Percentiles rank a stretch among this genome's conserved stretches.
Conservation (phyloP, 129 eudicot genomes). For the Tanacetum coccineum region DNA sequence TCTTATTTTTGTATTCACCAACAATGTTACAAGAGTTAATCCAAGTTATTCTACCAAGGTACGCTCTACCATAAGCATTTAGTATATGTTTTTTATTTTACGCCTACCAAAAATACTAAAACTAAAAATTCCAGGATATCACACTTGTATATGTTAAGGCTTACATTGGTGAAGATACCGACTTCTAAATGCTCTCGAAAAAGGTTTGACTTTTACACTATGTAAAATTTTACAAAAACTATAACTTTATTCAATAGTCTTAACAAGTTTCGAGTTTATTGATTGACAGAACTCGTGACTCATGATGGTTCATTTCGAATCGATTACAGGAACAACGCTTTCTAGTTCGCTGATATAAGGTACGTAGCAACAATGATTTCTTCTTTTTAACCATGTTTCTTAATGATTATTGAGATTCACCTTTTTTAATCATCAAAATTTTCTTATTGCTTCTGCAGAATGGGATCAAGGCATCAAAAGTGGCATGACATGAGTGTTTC, state of each 20-base stretch:
- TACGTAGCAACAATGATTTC: slow-evolving; percentile 21
- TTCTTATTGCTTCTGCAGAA: slow-evolving; percentile 29
- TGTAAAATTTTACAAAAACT: neutral
- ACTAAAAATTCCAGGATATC: neutral
- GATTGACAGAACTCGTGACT: slow-evolving; percentile 19
- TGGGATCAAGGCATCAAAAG: slow-evolving; percentile 34
- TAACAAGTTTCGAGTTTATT: slow-evolving; percentile 5
- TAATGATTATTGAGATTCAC: slow-evolving; percentile 30
- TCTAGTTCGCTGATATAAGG: slow-evolving; percentile 25
- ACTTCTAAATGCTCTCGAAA: slow-evolving; percentile 2
- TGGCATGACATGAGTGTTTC: slow-evolving; percentile 28
- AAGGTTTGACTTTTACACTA: slow-evolving; percentile 17
- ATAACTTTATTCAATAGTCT: slow-evolving; percentile 7
- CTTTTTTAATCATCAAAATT: slow-evolving; percentile 21
- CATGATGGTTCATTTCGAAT: slow-evolving; percentile 21
- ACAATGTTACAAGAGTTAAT: neutral
- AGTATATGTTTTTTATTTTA: too few relatives aligned
- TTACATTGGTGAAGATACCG: slow-evolving; percentile 9
- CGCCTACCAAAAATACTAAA: neutral
- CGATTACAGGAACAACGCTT: slow-evolving; percentile 17
- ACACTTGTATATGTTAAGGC: neutral
- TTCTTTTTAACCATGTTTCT: slow-evolving; percentile 27
- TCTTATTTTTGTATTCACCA: slow-evolving; percentile 1
- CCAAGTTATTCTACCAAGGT: slow-evolving; percentile 7
- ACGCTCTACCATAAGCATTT: neutral